phyloP scores from a whole-genome alignment of 2,329 filamentous ascomycete species.

The Scolecobasidium constrictum region DNA sequence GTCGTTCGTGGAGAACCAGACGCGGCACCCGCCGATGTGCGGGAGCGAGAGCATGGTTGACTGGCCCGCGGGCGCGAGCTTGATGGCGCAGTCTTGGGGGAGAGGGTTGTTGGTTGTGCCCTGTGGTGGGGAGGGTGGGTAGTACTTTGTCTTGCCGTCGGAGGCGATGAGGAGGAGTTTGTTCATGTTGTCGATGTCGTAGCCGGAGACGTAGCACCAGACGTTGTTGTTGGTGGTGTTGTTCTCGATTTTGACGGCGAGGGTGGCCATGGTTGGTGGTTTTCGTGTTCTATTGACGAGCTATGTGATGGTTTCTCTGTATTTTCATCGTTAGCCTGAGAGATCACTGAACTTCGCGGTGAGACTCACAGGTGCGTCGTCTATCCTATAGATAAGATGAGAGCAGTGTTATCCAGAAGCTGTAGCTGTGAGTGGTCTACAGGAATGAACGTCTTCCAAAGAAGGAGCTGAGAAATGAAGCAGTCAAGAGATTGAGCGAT shows the following conservation, averaged over 20 bases:
- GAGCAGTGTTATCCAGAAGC: too few relatives aligned
- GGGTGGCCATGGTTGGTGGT: slow-evolving; percentile 30
- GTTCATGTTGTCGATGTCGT: slow-evolving; percentile 50
- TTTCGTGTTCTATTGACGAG: too few relatives aligned
- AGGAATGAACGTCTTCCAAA: too few relatives aligned
- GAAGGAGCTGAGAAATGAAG: too few relatives aligned
- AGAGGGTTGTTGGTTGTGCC: slow-evolving; percentile 22
- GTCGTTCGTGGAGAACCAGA: slow-evolving; percentile 56
- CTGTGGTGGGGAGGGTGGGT: slow-evolving; percentile 46
- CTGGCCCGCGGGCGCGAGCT: slow-evolving; percentile 49
- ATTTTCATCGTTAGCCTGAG: too few relatives aligned
- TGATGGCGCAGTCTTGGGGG: slow-evolving; percentile 49
- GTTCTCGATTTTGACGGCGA: slow-evolving; percentile 55
- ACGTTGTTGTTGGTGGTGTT: slow-evolving; percentile 48
- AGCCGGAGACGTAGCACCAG: slow-evolving; percentile 63
- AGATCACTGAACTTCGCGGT: too few relatives aligned
- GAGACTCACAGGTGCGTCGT: too few relatives aligned
- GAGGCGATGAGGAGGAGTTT: slow-evolving; percentile 51
- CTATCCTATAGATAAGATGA: too few relatives aligned
- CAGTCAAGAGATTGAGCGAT: too few relatives aligned
- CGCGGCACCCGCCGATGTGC: slow-evolving; percentile 56
- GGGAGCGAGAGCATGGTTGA: slow-evolving; percentile 54
- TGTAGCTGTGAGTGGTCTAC: too few relatives aligned
- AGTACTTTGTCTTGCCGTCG: slow-evolving; percentile 56
- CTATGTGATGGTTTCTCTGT: too few relatives aligned